Base-by-base conservation (phyloP, 2,329 filamentous ascomycete species). In the Purpureocillium takamizusanense region DNA sequence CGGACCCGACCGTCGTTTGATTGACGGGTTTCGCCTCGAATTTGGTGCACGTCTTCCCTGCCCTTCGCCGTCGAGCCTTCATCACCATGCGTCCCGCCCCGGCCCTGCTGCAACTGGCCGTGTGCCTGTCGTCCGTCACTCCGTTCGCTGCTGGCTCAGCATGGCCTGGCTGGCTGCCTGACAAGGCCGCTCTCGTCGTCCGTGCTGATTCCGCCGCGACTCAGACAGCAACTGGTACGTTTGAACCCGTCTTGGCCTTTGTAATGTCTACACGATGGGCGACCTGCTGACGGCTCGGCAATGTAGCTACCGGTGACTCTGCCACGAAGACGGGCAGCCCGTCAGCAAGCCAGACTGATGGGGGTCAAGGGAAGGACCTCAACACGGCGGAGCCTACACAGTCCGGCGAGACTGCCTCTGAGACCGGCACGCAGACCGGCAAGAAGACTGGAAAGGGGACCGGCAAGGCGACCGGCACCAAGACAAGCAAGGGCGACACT, bases 111-210 rank as follows among this genome's bases (percentile, higher is more conserved):
- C 65, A 68, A 33, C 51, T 74, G 48, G 66, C 72, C 37, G 46
- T 71, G 39, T 62, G 76, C 47, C 62, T 79, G 13, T 59, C 59
- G 32, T 67, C 75, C 25, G 56, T 78, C 38, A 59, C 70, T 8
- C 63, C 69, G 13, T 46, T 74, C 18, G 66, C 67, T 12, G 66
- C 72, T 16, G 66, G 67, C n/a, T 65, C 71, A 38, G 74, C 68
- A 40, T 78, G 74, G 75, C 69, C 74, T 15, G 59, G 55, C 44
- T 77, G 70, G 67, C 58, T 78, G 29, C 74, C 74, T 14, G 65
- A 72, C 11, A 35, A 68, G 28, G 69, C 78, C 45, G 53, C 68
- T 12, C 52, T 81, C 28, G 59, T 79, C 31, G 73, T 72, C 36
- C 66, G 72, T 42, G 62, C 65, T 44, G 62, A 71, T 44, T 56